phyloP scores from a whole-genome alignment of 768 basidiomycete species.

The Suillus ampliporus region DNA sequence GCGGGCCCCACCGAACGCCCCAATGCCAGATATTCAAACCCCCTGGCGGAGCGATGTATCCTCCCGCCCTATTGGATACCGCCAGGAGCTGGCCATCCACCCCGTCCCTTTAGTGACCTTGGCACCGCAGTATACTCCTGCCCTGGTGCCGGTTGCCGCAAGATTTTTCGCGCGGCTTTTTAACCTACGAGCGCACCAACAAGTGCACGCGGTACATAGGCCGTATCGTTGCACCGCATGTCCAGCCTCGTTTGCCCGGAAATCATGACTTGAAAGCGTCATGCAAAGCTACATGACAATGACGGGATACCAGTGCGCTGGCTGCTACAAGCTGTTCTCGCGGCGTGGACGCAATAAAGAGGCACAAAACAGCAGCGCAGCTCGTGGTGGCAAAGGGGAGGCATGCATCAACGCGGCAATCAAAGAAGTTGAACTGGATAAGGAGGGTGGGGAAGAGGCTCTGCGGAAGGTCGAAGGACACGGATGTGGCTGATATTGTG shows the following conservation, averaged over 20 bases:
- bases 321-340: conserved; percentile 77
- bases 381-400: conserved; percentile 55
- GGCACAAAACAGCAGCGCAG: conserved; percentile 70
- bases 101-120: conserved; percentile 51
- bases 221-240: conserved; percentile 69
- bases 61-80: conserved; percentile 38
- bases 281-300: conserved; percentile 72
- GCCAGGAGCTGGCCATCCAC: conserved; percentile 24
- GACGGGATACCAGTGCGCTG: conserved; percentile 75
- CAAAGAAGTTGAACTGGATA: conserved; percentile 59
- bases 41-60: conserved; percentile 39
- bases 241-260: conserved; percentile 76
- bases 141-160: conserved; percentile 64
- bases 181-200: conserved; percentile 73
- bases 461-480: conserved; percentile 64
- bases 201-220: conserved; percentile 65
- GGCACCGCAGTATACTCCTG: conserved; percentile 85
- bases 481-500: conserved; percentile 66
- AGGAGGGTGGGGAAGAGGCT: conserved; percentile 41
- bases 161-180: conserved; percentile 74
- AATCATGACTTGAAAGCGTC: conserved; percentile 85
- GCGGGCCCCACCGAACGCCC: conserved; percentile 41
- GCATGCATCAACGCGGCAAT: conserved; percentile 63
- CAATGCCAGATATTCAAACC: conserved; percentile 15
- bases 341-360: conserved; percentile 80